Evolutionary conservation across 441 rosid genomes (phyloP).

Genomic region (Gossypium schwendimanii): DNA sequence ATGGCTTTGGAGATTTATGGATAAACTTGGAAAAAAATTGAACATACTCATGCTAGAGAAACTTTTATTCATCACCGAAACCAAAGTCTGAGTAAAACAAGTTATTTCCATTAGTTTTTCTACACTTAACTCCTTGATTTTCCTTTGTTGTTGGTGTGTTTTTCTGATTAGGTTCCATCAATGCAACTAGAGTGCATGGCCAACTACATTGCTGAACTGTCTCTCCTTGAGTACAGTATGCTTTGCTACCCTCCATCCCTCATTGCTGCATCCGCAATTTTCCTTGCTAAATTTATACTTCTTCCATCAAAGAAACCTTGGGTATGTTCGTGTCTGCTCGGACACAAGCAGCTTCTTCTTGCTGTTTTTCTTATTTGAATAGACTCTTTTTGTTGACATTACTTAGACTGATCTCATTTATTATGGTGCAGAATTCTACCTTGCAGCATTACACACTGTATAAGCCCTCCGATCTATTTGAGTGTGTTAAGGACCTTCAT

Average conservation of each 20-base stretch:
- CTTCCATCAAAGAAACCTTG: constrained; percentile 68
- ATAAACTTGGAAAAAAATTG: too few species aligned
- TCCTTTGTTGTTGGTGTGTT: neutral
- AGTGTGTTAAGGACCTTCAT: constrained; percentile 68
- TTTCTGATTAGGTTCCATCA: constrained; percentile 42
- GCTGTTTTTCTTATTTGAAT: neutral
- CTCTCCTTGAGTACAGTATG: constrained; percentile 75
- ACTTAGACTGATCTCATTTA: constrained; percentile 1
- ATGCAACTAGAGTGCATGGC: constrained; percentile 80
- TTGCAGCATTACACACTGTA: constrained; percentile 79
- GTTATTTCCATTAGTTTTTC: neutral
- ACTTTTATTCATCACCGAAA: too few species aligned
- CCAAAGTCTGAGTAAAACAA: neutral
- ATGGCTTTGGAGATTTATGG: too few species aligned
- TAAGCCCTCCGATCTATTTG: constrained; percentile 51
- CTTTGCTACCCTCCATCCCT: constrained; percentile 74
- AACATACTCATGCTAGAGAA: too few species aligned
- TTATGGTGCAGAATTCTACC: constrained; percentile 51
- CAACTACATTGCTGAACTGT: constrained; percentile 61
- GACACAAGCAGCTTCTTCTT: neutral
- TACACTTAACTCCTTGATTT: neutral
- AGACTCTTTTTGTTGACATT: neutral
- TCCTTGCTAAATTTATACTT: constrained; percentile 65
- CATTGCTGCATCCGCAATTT: constrained; percentile 75
- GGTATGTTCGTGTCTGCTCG: constrained; percentile 34